Base-by-base conservation (phyloP, 345 rosid genomes). In the Eucalyptus guilfoylei region DNA sequence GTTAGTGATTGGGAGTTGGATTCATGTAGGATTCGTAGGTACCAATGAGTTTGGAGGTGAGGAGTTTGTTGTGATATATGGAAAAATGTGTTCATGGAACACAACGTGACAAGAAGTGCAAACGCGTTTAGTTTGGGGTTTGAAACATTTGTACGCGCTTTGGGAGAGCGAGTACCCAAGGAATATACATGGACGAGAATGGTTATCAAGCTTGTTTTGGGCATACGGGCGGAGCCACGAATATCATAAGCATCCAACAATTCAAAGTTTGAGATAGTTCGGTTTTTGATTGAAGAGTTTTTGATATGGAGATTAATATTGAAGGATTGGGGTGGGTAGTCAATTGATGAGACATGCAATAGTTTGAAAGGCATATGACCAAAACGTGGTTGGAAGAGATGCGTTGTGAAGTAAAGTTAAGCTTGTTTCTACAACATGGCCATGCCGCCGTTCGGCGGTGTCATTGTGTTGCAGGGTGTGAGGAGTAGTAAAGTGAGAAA, bases 391-490 rank as follows among this genome's bases (percentile, higher is more conserved):
- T 69, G 12, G 42, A 69, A 69, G 24, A 69, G 40, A 69, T 34
- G 80, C 16, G 16, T 87, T 80, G 17, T 89, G 72, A 9, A 85
- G 54, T 5, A 88, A 49, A 32, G 44, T 44, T 5, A 85, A 54
- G 34, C 80, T 2, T 2, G 8, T 89, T 80, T 89, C 87, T 8
- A 80, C 40, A 40, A 80, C 58, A 19, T 80, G 89, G 5, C 5
- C 7, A 34, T 69, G 40, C 8, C 11, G 8, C 2, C 11, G 1
- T 67, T n/a, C 40, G 2, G 2, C 0, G 1, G 7, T 16, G 7
- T 11, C 42, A 5, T 34, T 69, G 6, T 69, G 13, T 32, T 69
- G 80, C 4, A 6, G 2, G 42, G 24, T 5, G 12, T 69, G 13
- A 69, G 80, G 6, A 69, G 42, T 32, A 21, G 80, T 69, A 37